phyloP scores from a whole-genome alignment of 495 filamentous ascomycete species.

The Elasticomyces elasticus region DNA sequence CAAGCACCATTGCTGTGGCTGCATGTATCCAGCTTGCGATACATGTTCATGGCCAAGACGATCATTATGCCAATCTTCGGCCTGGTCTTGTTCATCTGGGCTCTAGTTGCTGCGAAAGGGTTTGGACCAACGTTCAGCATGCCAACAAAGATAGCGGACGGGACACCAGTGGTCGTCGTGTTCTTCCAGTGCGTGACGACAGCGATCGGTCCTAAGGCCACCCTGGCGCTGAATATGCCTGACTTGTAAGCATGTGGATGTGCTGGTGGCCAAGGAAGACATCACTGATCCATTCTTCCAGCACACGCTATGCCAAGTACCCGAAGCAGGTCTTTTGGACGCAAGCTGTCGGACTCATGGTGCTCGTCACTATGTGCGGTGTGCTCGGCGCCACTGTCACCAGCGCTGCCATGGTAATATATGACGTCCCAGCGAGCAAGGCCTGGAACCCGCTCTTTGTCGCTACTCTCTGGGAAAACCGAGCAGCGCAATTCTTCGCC shows the following conservation, averaged over 20 bases:
- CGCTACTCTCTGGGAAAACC: conserved; percentile 13
- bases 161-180: conserved; percentile 3
- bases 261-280: no score
- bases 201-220: conserved; percentile 29
- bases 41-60: conserved; percentile 50
- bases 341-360: conserved; percentile 6
- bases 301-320: conserved; percentile 9
- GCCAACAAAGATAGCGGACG: conserved; percentile 16
- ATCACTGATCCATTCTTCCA: no score
- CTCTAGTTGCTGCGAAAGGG: conserved; percentile 8
- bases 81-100: conserved; percentile 19
- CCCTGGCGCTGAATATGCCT: conserved; percentile 23
- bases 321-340: conserved; percentile 5
- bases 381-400: conserved; percentile 14
- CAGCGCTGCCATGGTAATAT: conserved; percentile 22
- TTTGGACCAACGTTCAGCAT: conserved; percentile 11
- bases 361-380: conserved; percentile 10
- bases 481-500: conserved; percentile 28
- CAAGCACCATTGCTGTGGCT: conserved; percentile 47
- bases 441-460: conserved; percentile 50
- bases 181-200: conserved; percentile 37
- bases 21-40: conserved; percentile 46
- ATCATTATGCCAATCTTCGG: conserved; percentile 23
- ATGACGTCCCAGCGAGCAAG: conserved; percentile 33
- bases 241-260: no score